These are phyloP conservation scores for Leishmania amazonensis DNA, from an alignment of 208 protist species.

Conservation along the genomic window DNA sequence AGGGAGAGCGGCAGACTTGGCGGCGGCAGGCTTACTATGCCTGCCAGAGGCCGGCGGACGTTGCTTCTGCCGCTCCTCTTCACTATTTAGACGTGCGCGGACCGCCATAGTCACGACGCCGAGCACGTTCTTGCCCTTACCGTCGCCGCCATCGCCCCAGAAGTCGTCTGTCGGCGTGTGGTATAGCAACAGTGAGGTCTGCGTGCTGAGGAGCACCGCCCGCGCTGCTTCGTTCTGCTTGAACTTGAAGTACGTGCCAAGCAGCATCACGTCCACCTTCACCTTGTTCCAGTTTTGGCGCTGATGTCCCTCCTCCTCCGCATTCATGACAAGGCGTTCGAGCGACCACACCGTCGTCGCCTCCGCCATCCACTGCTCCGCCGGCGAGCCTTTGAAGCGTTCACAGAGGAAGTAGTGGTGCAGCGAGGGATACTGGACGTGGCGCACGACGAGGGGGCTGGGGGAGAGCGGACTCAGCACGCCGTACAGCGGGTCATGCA, in stretches of 20 bases:
- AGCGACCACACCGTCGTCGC: constrained; percentile 80
- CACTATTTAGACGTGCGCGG: constrained; percentile 45
- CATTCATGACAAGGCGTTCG: constrained; percentile 70
- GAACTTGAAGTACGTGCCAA: constrained; percentile 91
- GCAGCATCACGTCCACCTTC: constrained; percentile 87
- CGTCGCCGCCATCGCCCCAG: constrained; percentile 86
- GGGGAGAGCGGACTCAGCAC: constrained; percentile 80
- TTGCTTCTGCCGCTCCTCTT: constrained; percentile 39
- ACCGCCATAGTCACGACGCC: constrained; percentile 83
- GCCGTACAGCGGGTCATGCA: constrained; percentile 77
- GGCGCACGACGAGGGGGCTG: constrained; percentile 76
- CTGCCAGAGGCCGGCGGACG: constrained; percentile 9
- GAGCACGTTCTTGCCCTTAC: constrained; percentile 82
- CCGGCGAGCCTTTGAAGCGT: constrained; percentile 66
- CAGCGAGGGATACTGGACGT: constrained; percentile 77
- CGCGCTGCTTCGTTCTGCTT: constrained; percentile 80
- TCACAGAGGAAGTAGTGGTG: constrained; percentile 90
- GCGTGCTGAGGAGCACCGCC: constrained; percentile 62
- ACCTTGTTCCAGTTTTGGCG: constrained; percentile 79
- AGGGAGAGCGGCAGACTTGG: background rate
- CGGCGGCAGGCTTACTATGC: background rate
- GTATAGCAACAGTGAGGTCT: constrained; percentile 67
- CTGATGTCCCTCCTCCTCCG: constrained; percentile 63
- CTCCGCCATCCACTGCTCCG: constrained; percentile 50
- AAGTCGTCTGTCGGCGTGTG: constrained; percentile 84